Conservation (phyloP, 2,329 filamentous ascomycete species). For the Verticillium albo-atrum region DNA sequence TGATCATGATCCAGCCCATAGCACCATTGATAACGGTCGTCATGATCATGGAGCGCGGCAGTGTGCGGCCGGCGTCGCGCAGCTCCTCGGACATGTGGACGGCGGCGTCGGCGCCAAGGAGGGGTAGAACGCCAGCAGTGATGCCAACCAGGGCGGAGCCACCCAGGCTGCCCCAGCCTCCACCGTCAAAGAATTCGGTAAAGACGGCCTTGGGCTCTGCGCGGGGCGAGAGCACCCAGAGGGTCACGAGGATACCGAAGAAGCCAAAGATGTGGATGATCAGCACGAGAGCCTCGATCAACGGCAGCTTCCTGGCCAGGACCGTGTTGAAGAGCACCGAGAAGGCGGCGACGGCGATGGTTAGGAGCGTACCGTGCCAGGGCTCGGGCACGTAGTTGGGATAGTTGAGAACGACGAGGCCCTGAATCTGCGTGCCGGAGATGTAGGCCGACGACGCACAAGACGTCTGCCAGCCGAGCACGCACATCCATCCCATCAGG, state of each 20-base stretch:
- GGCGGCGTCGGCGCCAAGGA: slow-evolving; percentile 24
- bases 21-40: slow-evolving; percentile 25
- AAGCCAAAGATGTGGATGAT: slow-evolving; percentile 28
- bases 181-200: slow-evolving; percentile 23
- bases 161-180: slow-evolving; percentile 24
- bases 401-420: slow-evolving; percentile 32
- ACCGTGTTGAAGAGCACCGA: slow-evolving; percentile 39
- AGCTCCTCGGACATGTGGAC: slow-evolving; percentile 32
- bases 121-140: slow-evolving; percentile 28
- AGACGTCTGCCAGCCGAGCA: slow-evolving; percentile 39
- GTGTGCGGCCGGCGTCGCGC: slow-evolving; percentile 20
- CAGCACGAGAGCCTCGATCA: slow-evolving; percentile 37
- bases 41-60: slow-evolving; percentile 27
- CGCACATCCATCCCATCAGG: slow-evolving; percentile 39
- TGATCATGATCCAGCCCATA: slow-evolving; percentile 27
- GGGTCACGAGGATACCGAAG: slow-evolving; percentile 27
- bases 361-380: slow-evolving; percentile 40
- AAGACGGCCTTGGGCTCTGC: slow-evolving; percentile 19
- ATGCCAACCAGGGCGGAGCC: slow-evolving; percentile 32
- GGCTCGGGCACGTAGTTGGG: slow-evolving; percentile 24
- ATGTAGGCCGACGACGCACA: slow-evolving; percentile 36
- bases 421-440: slow-evolving; percentile 38
- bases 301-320: slow-evolving; percentile 31
- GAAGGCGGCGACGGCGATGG: slow-evolving; percentile 34
- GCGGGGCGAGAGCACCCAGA: slow-evolving; percentile 29